Conservation (phyloP, 106 monocot species). For the Dioscorea zingiberensis region DNA sequence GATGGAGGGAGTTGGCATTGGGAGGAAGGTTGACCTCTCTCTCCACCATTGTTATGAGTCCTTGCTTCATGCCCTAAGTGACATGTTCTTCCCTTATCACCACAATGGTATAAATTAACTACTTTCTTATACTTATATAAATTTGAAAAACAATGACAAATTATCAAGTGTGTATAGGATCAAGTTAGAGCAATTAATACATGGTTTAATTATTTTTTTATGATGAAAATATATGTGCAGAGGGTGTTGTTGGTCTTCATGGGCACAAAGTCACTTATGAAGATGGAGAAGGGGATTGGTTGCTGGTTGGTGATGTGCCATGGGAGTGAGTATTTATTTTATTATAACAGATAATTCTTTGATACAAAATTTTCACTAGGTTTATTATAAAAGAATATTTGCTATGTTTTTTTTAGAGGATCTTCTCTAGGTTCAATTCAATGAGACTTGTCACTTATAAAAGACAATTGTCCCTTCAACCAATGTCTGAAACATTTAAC, state of each 20-base stretch:
- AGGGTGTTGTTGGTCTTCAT: constrained; percentile 4
- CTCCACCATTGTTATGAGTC: constrained; percentile 39
- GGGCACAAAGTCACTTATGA: constrained; percentile 18
- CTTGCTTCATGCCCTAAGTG: constrained; percentile 23
- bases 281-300: constrained; percentile 39
- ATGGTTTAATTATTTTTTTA: background rate
- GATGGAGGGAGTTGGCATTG: constrained; percentile 51
- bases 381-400: no score
- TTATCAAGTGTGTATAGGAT: no score
- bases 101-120: constrained; percentile 18
- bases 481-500: background rate
- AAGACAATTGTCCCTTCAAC: no score
- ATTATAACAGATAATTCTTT: background rate
- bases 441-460: no score
- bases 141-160: no score
- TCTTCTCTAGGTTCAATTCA: no score
- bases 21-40: constrained; percentile 60
- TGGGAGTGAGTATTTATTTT: constrained; percentile 30
- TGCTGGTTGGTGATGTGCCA: constrained; percentile 41
- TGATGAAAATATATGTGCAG: background rate
- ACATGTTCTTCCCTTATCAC: constrained; percentile 35
- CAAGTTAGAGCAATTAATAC: no score
- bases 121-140: no score
- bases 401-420: no score
- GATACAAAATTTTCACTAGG: background rate